Evolutionary conservation across 2,329 filamentous ascomycete species (phyloP).

Genomic region (Penicillium thymicola): DNA sequence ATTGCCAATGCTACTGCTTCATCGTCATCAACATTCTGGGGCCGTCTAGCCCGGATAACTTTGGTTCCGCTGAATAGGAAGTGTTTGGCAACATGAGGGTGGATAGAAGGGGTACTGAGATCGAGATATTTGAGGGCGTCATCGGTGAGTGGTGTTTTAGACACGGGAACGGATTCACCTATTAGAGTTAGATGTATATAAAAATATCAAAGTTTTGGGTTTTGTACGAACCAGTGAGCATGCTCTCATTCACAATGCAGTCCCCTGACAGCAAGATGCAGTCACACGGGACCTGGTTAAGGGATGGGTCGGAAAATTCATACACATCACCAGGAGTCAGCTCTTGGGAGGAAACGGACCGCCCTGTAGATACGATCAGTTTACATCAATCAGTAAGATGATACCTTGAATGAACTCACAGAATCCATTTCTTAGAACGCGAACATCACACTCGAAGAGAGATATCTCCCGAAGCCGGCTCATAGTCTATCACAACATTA

Average conservation of each 20-base stretch:
- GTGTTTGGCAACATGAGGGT: conserved; percentile 78
- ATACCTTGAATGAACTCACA: conserved; percentile 54
- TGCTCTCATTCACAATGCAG: conserved; percentile 98
- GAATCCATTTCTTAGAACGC: conserved; percentile 90
- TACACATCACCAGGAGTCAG: conserved; percentile 95
- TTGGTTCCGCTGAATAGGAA: conserved; percentile 95
- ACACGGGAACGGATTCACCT: conserved; percentile 95
- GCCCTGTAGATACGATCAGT: conserved; percentile 55
- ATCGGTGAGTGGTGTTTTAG: conserved; percentile 80
- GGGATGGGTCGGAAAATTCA: conserved; percentile 88
- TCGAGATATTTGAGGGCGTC: conserved; percentile 74
- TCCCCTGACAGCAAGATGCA: conserved; percentile 88
- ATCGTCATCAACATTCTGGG: conserved; percentile 79
- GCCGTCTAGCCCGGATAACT: conserved; percentile 83
- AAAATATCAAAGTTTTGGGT: background rate
- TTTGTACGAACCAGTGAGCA: conserved; percentile 69
- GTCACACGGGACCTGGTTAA: conserved; percentile 86
- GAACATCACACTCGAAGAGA: conserved; percentile 89
- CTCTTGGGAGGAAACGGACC: conserved; percentile 78
- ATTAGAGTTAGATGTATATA: conserved; percentile 18
- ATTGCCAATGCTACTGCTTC: conserved; percentile 90
- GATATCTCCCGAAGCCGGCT: conserved; percentile 85
- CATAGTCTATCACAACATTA: conserved; percentile 64
- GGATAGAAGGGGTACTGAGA: conserved; percentile 74
- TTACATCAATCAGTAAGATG: background rate